A percentile compares a stretch with the other conserved stretches of the same genome.
phyloP scores from a whole-genome alignment of 371 early-diverging fungal species.

The Apophysomyces elegans region DNA sequence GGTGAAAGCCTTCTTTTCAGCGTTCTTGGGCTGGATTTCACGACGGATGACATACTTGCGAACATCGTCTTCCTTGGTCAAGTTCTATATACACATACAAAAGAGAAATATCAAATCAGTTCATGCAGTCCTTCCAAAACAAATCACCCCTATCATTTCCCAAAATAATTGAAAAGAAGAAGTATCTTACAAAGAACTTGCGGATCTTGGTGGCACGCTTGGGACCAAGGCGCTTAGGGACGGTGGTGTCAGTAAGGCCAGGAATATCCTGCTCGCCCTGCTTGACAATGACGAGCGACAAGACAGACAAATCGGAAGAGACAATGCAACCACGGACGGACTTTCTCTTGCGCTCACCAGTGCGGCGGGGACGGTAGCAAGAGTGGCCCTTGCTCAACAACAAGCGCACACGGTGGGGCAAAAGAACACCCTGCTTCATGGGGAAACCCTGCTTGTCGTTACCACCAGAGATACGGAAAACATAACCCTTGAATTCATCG shows the following conservation, averaged over 20 bases:
- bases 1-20: constrained; percentile 89
- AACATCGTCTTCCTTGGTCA: constrained; percentile 97
- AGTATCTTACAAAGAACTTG: constrained; percentile 86
- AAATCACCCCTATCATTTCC: background rate
- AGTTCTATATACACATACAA: constrained; percentile 41
- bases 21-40: constrained; percentile 89
- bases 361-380: constrained; percentile 98
- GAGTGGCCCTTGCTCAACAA: constrained; percentile 97
- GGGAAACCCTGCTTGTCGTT: constrained; percentile 99
- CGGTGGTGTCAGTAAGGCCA: constrained; percentile 94
- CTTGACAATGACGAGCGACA: constrained; percentile 96
- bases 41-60: constrained; percentile 98
- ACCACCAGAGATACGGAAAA: constrained; percentile 99
- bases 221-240: constrained; percentile 97
- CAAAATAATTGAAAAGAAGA: constrained; percentile 27
- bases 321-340: constrained; percentile 99
- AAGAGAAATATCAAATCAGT: background rate
- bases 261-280: constrained; percentile 96
- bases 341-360: constrained; percentile 99
- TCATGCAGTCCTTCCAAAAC: background rate
- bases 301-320: constrained; percentile 92
- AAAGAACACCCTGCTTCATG: constrained; percentile 97
- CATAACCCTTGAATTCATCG: constrained; percentile 99
- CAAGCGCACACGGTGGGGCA: constrained; percentile 94
- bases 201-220: constrained; percentile 99